phyloP scores from a whole-genome alignment of 169 alveolate genomes.

The Theileria luwenshuni region DNA sequence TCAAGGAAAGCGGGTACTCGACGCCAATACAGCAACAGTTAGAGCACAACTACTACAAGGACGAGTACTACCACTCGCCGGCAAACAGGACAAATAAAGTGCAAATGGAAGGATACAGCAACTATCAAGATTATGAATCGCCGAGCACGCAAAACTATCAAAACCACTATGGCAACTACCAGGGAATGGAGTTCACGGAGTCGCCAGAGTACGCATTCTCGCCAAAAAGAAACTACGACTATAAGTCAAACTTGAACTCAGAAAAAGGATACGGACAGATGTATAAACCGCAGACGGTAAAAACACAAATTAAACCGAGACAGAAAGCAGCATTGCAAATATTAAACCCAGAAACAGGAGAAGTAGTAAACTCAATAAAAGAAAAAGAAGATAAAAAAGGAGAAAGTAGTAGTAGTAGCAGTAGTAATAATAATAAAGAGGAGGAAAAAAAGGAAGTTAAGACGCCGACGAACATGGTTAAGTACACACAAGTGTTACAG shows the following conservation, averaged over 20 bases:
- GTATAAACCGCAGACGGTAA: no score
- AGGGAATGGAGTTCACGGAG: background rate
- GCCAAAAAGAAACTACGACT: no score
- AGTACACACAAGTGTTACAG: slow-evolving; percentile 20
- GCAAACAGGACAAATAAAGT: background rate
- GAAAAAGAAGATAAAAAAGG: background rate
- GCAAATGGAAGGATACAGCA: background rate
- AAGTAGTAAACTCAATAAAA: slow-evolving; percentile 41
- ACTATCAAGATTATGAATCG: background rate
- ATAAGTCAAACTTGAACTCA: no score
- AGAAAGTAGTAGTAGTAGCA: background rate
- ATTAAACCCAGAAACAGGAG: slow-evolving; percentile 57
- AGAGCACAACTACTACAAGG: background rate
- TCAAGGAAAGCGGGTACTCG: background rate
- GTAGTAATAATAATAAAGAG: background rate
- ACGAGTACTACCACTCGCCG: background rate
- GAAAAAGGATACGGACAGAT: no score
- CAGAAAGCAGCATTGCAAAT: slow-evolving; percentile 64
- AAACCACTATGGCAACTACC: background rate
- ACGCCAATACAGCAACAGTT: background rate
- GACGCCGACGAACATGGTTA: background rate
- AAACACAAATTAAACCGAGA: slow-evolving; percentile 24
- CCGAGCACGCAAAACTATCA: background rate
- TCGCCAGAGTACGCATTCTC: background rate
- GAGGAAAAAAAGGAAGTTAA: background rate